Conservation (phyloP, 164 flowering plant species). For the Chimonanthus salicifolius region DNA sequence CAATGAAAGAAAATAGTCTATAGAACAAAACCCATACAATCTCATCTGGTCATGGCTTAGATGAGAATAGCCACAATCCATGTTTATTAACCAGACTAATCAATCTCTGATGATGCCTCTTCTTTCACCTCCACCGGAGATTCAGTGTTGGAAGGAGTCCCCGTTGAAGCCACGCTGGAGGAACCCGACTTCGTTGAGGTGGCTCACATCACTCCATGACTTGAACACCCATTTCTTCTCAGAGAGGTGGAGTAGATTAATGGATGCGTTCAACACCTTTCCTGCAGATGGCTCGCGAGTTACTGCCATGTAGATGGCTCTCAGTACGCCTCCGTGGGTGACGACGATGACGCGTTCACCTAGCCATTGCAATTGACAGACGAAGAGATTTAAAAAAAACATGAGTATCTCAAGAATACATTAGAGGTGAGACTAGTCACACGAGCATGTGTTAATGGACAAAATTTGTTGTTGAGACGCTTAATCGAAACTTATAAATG, state of each 20-base stretch:
- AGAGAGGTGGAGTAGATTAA: conserved; percentile 23
- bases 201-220: conserved; percentile 28
- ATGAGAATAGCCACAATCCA: background rate
- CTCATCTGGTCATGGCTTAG: background rate
- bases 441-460: too few relatives aligned
- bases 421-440: too few relatives aligned
- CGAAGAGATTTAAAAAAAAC: background rate
- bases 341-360: conserved; percentile 28
- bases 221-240: conserved; percentile 25
- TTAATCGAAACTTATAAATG: too few relatives aligned
- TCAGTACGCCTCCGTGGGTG: conserved; percentile 24
- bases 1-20: too few relatives aligned
- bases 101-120: background rate
- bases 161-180: conserved; percentile 29
- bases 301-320: conserved; percentile 25
- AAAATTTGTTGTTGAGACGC: too few relatives aligned
- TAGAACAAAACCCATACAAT: background rate
- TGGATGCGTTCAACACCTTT: conserved; percentile 26
- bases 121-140: background rate
- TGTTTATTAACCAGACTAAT: too few relatives aligned
- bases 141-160: conserved; percentile 11
- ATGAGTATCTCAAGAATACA: too few relatives aligned
- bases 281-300: conserved; percentile 18
- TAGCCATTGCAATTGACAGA: background rate
- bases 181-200: conserved; percentile 28